Conservation (phyloP, 345 rosid genomes). For the Pistacia atlantica region DNA sequence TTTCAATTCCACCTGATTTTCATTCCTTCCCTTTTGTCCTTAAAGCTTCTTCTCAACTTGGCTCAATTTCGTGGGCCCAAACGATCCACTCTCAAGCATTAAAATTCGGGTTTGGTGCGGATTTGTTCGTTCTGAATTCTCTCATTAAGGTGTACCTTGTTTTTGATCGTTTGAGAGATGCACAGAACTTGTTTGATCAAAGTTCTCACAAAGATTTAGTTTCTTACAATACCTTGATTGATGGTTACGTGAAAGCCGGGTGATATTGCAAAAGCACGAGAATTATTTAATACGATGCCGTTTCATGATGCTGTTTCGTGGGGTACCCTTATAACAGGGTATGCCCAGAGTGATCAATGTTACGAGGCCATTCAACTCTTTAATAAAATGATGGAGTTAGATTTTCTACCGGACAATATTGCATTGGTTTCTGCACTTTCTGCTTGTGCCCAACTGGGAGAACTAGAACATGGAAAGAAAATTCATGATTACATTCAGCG, state of each 20-base stretch:
- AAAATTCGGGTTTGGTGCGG: slow-evolving; percentile 51
- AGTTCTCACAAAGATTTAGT: slow-evolving; percentile 55
- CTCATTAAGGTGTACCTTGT: slow-evolving; percentile 40
- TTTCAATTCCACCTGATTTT: slow-evolving; percentile 57
- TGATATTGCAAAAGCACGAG: slow-evolving; percentile 46
- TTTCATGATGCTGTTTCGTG: slow-evolving; percentile 64
- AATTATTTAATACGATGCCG: slow-evolving; percentile 60
- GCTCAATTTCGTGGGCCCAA: slow-evolving; percentile 24
- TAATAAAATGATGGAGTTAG: slow-evolving; percentile 43
- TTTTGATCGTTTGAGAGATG: slow-evolving; percentile 22
- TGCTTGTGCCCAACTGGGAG: slow-evolving; percentile 74
- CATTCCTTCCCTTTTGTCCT: slow-evolving; percentile 68
- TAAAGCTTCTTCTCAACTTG: slow-evolving; percentile 56
- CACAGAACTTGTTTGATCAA: slow-evolving; percentile 53
- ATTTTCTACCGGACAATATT: slow-evolving; percentile 48
- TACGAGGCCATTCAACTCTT: slow-evolving; percentile 55
- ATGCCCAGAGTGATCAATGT: slow-evolving; percentile 42
- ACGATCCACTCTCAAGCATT: slow-evolving; percentile 57
- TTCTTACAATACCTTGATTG: slow-evolving; percentile 61
- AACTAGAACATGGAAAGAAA: slow-evolving; percentile 51
- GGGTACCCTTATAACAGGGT: slow-evolving; percentile 70
- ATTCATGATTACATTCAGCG: slow-evolving; percentile 44
- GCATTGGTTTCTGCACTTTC: slow-evolving; percentile 79
- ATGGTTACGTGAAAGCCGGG: slow-evolving; percentile 57
- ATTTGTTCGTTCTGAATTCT: slow-evolving; percentile 56